A percentile compares a stretch with the other conserved stretches of the same genome.
These are phyloP conservation scores for Macrocybe gigantea DNA, from an alignment of 768 basidiomycete species.

Conservation along the genomic window DNA sequence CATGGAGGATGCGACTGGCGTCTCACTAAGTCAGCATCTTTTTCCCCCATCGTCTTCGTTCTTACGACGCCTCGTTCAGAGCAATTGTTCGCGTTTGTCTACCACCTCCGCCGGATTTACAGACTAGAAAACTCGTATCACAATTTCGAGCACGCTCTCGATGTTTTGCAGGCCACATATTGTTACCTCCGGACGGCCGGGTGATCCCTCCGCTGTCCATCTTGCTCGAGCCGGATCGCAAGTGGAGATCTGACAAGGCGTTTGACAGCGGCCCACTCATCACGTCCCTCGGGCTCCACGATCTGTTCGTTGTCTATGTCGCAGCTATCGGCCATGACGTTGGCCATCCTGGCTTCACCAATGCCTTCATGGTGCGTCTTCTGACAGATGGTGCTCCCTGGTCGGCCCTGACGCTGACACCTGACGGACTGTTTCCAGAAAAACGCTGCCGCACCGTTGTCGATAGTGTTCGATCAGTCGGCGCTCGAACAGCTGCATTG, in stretches of 20 bases:
- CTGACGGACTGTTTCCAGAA: slow-evolving; percentile 35
- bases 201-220: slow-evolving; percentile 73
- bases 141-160: slow-evolving; percentile 95
- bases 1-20: slow-evolving; percentile 50
- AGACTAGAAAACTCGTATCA: slow-evolving; percentile 91
- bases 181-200: slow-evolving; percentile 76
- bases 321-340: slow-evolving; percentile 98
- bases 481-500: slow-evolving; percentile 92
- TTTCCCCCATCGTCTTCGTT: slow-evolving; percentile 9
- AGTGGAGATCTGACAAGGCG: slow-evolving; percentile 30
- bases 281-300: slow-evolving; percentile 51
- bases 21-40: slow-evolving; percentile 49
- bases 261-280: slow-evolving; percentile 33
- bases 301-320: slow-evolving; percentile 80
- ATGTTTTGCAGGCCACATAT: slow-evolving; percentile 92
- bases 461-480: slow-evolving; percentile 83
- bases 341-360: slow-evolving; percentile 93
- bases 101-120: slow-evolving; percentile 88
- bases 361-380: slow-evolving; percentile 81
- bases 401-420: not conserved
- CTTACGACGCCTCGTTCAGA: slow-evolving; percentile 34
- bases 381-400: not conserved
- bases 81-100: slow-evolving; percentile 72
- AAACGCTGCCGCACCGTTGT: slow-evolving; percentile 89
- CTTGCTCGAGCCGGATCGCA: slow-evolving; percentile 46